A percentile compares a stretch with the other conserved stretches of the same genome.
Evolutionary conservation across 2,329 filamentous ascomycete genomes (phyloP).

Genomic region (Fusarium zealandicum): DNA sequence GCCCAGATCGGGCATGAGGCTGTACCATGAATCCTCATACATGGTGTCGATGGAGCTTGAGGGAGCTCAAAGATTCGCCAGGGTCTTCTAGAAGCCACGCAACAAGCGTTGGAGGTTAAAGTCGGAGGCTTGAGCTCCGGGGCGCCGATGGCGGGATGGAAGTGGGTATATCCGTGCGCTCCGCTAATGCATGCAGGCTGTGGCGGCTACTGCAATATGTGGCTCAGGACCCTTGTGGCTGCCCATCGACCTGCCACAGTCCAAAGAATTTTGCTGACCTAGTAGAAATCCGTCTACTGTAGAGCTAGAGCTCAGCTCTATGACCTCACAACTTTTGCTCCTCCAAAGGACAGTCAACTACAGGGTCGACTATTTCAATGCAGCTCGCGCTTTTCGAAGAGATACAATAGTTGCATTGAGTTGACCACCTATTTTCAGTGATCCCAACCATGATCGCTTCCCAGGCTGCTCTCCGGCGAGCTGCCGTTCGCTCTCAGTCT

Average conservation of each 20-base stretch:
- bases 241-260: conserved; percentile 26
- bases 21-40: conserved; percentile 89
- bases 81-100: conserved; percentile 42
- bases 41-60: conserved; percentile 54
- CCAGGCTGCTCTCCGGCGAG: conserved; percentile 41
- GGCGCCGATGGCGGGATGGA: conserved; percentile 38
- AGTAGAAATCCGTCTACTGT: conserved; percentile 4
- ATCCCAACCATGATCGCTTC: conserved; percentile 44
- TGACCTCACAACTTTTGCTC: conserved; percentile 39
- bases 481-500: conserved; percentile 36
- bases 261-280: conserved; percentile 43
- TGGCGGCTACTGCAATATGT: conserved; percentile 28
- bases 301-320: conserved; percentile 30
- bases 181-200: conserved; percentile 17
- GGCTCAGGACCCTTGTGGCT: conserved; percentile 13
- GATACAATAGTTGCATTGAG: conserved; percentile 8
- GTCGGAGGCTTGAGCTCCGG: conserved; percentile 44
- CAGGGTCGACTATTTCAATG: conserved; percentile 4
- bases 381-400: conserved; percentile 9
- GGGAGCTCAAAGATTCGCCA: conserved; percentile 26
- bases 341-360: conserved; percentile 19
- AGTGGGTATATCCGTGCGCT: conserved; percentile 23
- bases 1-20: conserved; percentile 70
- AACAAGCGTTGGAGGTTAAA: conserved; percentile 36
- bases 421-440: background rate